A percentile compares a stretch with the other conserved stretches of the same genome.
Conservation (phyloP, 2,329 filamentous ascomycete genomes). For the Colletotrichum echinochloae region DNA sequence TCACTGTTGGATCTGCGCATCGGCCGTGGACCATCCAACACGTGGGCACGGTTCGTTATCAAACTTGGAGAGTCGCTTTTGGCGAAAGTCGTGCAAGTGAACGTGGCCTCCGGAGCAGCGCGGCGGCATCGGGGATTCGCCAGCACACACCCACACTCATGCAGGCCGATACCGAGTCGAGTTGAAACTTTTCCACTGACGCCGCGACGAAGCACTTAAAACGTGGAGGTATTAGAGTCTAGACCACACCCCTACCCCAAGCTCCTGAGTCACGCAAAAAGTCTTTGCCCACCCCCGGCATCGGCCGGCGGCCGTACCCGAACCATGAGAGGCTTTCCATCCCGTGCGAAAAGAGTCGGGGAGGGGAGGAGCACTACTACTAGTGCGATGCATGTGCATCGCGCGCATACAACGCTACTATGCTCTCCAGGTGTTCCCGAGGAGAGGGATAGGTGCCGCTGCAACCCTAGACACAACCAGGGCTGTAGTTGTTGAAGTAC, state of each 20-base stretch:
- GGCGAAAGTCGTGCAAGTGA: not conserved
- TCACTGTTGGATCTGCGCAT: not conserved
- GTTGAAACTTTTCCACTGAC: not conserved
- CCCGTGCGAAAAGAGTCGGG: conserved; percentile 5
- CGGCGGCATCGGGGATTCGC: conserved; percentile 1
- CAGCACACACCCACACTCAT: not conserved
- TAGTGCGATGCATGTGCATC: conserved; percentile 14
- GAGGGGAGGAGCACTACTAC: not conserved
- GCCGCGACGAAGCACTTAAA: not conserved
- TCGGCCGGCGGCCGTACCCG: conserved; percentile 14
- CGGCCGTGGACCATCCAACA: not conserved
- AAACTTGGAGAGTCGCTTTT: not conserved
- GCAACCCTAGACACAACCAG: not conserved
- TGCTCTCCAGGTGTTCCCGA: not conserved
- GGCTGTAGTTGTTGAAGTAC: not conserved
- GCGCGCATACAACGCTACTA: conserved; percentile 5
- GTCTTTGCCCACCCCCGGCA: not conserved
- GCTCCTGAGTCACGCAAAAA: not conserved
- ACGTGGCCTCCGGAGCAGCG: not conserved
- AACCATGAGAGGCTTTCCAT: not conserved
- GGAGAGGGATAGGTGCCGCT: not conserved
- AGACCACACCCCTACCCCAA: not conserved
- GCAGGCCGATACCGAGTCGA: not conserved
- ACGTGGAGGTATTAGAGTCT: not conserved
- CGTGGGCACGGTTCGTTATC: not conserved